A percentile compares a stretch with the other conserved stretches of the same genome.
phyloP scores from a whole-genome alignment of 208 protist genomes.

The Chromosphaera perkinsii region DNA sequence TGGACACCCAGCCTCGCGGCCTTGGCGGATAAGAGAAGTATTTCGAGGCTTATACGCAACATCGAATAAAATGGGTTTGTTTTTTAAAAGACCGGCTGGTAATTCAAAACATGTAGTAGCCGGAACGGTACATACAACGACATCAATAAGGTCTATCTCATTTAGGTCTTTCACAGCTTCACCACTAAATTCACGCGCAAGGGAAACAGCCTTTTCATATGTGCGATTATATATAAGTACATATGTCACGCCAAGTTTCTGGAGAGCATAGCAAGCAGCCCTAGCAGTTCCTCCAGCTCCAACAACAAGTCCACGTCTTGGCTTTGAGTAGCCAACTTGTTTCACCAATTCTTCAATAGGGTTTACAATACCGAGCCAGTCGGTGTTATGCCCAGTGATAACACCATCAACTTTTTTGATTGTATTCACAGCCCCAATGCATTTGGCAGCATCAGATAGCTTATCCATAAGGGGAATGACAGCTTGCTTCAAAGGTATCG shows the following conservation, averaged over 20 bases:
- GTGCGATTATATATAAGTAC: slow-evolving; percentile 44
- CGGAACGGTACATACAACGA: slow-evolving; percentile 15
- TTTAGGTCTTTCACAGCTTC: background rate
- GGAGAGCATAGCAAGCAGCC: slow-evolving; percentile 40
- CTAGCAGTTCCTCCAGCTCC: slow-evolving; percentile 47
- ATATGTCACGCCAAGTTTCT: slow-evolving; percentile 11
- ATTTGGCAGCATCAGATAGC: slow-evolving; percentile 1
- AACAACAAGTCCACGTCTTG: slow-evolving; percentile 29
- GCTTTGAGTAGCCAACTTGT: background rate
- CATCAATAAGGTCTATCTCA: background rate
- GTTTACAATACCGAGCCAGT: slow-evolving; percentile 40
- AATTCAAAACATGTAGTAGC: background rate
- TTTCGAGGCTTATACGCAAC: slow-evolving; percentile 29
- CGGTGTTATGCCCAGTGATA: slow-evolving; percentile 38
- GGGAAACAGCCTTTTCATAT: background rate
- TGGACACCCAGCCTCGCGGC: background rate
- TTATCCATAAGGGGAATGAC: slow-evolving; percentile 11
- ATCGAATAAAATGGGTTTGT: slow-evolving; percentile 18
- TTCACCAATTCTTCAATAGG: background rate
- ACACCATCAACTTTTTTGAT: slow-evolving; percentile 9
- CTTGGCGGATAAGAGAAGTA: slow-evolving; percentile 27
- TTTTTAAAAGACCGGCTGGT: background rate
- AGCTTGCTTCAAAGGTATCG: slow-evolving; percentile 44
- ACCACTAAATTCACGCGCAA: slow-evolving; percentile 12
- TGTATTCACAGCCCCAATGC: slow-evolving; percentile 46